phyloP scores from a whole-genome alignment of 495 filamentous ascomycete species.

The Pseudevernia furfuracea region DNA sequence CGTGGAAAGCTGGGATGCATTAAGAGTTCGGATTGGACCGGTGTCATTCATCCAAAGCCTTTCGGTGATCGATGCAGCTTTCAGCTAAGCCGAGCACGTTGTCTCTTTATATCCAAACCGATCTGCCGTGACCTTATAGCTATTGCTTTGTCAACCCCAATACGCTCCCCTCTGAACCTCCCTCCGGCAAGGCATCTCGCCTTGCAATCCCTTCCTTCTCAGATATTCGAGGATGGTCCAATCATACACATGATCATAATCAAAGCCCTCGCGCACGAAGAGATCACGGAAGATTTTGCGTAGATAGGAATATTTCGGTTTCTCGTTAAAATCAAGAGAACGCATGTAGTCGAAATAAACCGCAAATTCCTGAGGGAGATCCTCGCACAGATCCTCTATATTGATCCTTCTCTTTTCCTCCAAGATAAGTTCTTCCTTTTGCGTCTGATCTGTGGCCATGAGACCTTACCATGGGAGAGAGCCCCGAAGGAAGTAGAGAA shows the following conservation, averaged over 20 bases:
- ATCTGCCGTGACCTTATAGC: background rate
- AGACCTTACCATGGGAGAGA: background rate
- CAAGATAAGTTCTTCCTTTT: slow-evolving; percentile 18
- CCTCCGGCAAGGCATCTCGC: background rate
- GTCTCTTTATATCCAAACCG: too few species aligned
- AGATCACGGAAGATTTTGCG: slow-evolving; percentile 27
- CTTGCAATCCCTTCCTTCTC: slow-evolving; percentile 1
- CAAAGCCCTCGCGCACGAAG: slow-evolving; percentile 28
- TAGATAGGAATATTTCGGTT: slow-evolving; percentile 24
- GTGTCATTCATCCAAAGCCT: too few species aligned
- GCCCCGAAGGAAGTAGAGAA: background rate
- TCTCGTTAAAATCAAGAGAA: slow-evolving; percentile 28
- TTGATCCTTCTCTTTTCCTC: slow-evolving; percentile 20
- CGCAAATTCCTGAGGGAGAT: slow-evolving; percentile 19
- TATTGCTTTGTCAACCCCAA: background rate
- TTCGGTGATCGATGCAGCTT: too few species aligned
- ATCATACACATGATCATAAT: slow-evolving; percentile 31
- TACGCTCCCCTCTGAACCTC: background rate
- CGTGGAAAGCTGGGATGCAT: too few species aligned
- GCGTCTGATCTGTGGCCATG: background rate
- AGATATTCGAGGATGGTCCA: slow-evolving; percentile 24
- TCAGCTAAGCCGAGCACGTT: too few species aligned
- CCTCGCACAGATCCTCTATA: slow-evolving; percentile 17
- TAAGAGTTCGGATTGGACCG: too few species aligned
- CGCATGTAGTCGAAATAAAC: slow-evolving; percentile 25